A percentile compares a stretch with the other conserved stretches of the same genome.
Evolutionary conservation across 2,329 filamentous ascomycete species (phyloP).

Genomic region (Xylaria sp.): DNA sequence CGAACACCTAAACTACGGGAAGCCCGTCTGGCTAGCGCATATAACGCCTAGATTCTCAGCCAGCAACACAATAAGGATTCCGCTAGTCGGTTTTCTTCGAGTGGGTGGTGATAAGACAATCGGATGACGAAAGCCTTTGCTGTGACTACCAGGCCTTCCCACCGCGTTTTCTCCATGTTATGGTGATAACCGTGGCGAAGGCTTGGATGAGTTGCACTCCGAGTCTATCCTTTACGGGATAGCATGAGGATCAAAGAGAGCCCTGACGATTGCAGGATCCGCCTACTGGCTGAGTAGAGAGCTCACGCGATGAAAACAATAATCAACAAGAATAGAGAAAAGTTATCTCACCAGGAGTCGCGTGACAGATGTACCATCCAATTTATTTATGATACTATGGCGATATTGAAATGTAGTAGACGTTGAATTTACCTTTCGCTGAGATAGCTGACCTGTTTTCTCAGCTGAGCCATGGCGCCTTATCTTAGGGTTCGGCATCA

Average conservation of each 20-base stretch:
- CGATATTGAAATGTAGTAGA: background rate
- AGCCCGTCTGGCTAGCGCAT: background rate
- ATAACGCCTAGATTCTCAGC: background rate
- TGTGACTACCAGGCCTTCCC: constrained; percentile 31
- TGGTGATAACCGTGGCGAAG: constrained; percentile 55
- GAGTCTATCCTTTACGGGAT: constrained; percentile 50
- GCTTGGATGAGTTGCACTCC: constrained; percentile 49
- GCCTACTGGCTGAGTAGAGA: background rate
- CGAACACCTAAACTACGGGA: background rate
- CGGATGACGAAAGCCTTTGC: constrained; percentile 60
- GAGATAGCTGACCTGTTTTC: background rate
- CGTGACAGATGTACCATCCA: background rate
- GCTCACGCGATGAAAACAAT: background rate
- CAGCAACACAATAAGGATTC: background rate
- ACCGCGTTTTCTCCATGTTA: constrained; percentile 45
- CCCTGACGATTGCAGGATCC: constrained; percentile 59
- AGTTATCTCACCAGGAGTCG: background rate
- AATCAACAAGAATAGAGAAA: background rate
- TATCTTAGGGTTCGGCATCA: background rate
- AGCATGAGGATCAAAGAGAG: constrained; percentile 71
- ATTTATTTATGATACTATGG: background rate
- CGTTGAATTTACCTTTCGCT: background rate
- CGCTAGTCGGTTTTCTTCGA: background rate
- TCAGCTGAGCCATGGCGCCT: too few relatives aligned
- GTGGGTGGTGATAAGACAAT: constrained; percentile 46